Evolutionary conservation across 306 rosid species (phyloP).

Genomic region (Prunus kanzakura): DNA sequence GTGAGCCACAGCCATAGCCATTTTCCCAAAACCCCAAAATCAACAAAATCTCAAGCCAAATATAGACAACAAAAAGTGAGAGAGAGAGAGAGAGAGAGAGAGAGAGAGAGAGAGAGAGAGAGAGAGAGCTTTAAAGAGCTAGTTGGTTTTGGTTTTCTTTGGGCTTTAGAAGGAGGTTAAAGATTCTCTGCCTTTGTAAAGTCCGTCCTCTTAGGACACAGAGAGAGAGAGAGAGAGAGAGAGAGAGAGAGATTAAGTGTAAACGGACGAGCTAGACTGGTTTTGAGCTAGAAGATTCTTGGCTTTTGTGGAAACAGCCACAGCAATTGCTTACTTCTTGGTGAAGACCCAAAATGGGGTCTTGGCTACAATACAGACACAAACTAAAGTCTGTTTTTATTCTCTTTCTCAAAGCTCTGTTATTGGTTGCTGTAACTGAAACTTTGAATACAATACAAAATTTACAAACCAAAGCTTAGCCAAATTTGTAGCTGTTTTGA

Average conservation of each 20-base stretch:
- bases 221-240: background rate
- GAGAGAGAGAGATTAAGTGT: background rate
- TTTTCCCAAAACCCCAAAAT: slow-evolving; percentile 23
- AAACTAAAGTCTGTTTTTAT: background rate
- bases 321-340: slow-evolving; percentile 19
- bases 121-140: background rate
- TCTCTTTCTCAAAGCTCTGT: slow-evolving; percentile 9
- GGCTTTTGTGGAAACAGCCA: slow-evolving; percentile 2
- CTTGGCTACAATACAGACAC: slow-evolving; percentile 22
- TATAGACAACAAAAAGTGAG: background rate
- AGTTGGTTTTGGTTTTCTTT: slow-evolving; percentile 11
- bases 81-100: background rate
- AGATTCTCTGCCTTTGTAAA: slow-evolving; percentile 35
- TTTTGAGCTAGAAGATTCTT: slow-evolving; percentile 28
- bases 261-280: slow-evolving; percentile 11
- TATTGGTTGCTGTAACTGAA: slow-evolving; percentile 17
- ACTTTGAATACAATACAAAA: slow-evolving; percentile 9
- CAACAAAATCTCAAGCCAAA: background rate
- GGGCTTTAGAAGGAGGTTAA: slow-evolving; percentile 8
- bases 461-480: slow-evolving; percentile 2
- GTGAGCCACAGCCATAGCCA: slow-evolving; percentile 90
- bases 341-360: slow-evolving; percentile 24
- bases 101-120: background rate
- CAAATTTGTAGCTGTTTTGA: background rate
- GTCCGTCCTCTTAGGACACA: slow-evolving; percentile 20